Evolutionary conservation across 495 filamentous ascomycete genomes (phyloP).

Genomic region (Penicillium argentinense): DNA sequence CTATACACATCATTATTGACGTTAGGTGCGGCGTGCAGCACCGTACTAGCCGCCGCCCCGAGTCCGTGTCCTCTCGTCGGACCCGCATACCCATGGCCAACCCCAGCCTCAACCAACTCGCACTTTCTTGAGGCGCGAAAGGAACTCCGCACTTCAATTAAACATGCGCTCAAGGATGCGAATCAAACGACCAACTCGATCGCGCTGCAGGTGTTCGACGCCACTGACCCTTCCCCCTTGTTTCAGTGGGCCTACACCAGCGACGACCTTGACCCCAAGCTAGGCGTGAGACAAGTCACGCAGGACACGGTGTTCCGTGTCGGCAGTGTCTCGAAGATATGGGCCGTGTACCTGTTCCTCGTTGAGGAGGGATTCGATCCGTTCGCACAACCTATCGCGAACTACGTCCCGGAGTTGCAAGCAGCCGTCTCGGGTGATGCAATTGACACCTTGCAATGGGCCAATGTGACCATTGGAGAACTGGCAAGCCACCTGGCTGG

Average conservation of each 20-base stretch:
- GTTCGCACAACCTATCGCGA: slow-evolving; percentile 41
- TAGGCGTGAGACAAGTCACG: slow-evolving; percentile 27
- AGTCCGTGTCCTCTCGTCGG: slow-evolving; percentile 11
- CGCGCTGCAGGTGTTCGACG: slow-evolving; percentile 11
- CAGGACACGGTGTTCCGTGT: slow-evolving; percentile 51
- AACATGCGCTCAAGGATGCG: slow-evolving; percentile 1
- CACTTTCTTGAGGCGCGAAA: neutral
- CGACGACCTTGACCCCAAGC: slow-evolving; percentile 4
- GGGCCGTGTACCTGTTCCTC: slow-evolving; percentile 48
- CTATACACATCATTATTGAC: slow-evolving; percentile 1
- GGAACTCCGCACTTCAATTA: slow-evolving; percentile 1
- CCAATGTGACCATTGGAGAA: slow-evolving; percentile 52
- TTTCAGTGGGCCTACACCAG: slow-evolving; percentile 5
- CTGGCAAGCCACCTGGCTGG: slow-evolving; percentile 55
- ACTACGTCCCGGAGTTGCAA: slow-evolving; percentile 56
- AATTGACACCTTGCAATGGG: slow-evolving; percentile 46
- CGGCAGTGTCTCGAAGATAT: slow-evolving; percentile 51
- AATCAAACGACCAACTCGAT: slow-evolving; percentile 7
- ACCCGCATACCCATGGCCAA: slow-evolving; percentile 7
- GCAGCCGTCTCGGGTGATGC: slow-evolving; percentile 27
- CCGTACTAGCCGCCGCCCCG: neutral
- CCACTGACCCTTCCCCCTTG: neutral
- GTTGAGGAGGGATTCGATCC: slow-evolving; percentile 40
- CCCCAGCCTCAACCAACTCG: neutral
- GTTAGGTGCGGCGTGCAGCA: neutral